phyloP scores from a whole-genome alignment of 352 stramenopile species.

The Globisporangium radiosum region DNA sequence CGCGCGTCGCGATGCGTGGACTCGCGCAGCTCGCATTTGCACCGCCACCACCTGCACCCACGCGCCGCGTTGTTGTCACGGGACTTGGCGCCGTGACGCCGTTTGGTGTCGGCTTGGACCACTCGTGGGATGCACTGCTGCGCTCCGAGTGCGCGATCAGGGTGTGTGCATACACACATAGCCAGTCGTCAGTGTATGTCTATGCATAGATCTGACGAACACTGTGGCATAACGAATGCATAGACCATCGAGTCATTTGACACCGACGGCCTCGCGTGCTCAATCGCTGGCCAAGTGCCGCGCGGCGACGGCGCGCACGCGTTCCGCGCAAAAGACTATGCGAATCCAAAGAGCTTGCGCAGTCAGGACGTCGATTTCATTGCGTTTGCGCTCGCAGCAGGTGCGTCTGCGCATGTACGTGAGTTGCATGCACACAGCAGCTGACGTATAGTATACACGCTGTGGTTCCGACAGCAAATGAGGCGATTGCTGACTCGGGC shows the following conservation, averaged over 20 bases:
- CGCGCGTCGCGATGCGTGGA: constrained; percentile 10
- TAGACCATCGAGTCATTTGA: constrained; percentile 49
- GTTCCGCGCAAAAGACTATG: constrained; percentile 62
- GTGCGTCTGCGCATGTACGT: constrained; percentile 16
- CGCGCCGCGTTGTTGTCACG: constrained; percentile 88
- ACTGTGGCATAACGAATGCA: too few relatives aligned
- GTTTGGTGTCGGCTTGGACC: constrained; percentile 79
- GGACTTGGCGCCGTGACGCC: constrained; percentile 89
- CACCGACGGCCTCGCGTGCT: constrained; percentile 55
- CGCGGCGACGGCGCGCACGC: constrained; percentile 37
- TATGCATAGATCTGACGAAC: neutral
- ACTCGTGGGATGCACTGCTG: constrained; percentile 80
- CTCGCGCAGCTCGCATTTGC: constrained; percentile 65
- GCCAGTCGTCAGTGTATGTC: neutral
- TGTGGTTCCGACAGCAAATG: constrained; percentile 33
- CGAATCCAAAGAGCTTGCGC: constrained; percentile 60
- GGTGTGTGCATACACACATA: constrained; percentile 15
- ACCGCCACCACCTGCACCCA: constrained; percentile 44
- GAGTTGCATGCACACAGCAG: too few relatives aligned
- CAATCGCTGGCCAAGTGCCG: constrained; percentile 67
- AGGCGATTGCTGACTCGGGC: constrained; percentile 74
- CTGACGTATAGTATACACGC: neutral
- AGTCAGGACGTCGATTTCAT: constrained; percentile 85
- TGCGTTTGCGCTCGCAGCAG: constrained; percentile 73
- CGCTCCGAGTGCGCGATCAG: constrained; percentile 69